These are phyloP conservation scores for Jasminum sambac DNA, from an alignment of 257 asterid genomes.

Conservation along the genomic window DNA sequence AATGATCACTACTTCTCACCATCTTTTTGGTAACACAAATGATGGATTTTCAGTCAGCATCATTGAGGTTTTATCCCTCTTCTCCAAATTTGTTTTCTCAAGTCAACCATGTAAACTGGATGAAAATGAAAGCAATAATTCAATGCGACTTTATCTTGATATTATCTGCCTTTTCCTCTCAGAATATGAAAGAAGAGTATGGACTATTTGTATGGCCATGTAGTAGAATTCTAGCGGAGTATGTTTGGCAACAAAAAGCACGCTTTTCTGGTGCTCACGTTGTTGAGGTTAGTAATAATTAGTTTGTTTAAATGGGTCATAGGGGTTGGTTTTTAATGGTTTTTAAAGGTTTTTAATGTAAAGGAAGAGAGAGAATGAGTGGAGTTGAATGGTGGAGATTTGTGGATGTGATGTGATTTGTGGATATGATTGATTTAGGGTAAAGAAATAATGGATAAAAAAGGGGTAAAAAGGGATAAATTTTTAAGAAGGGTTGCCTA, in stretches of 20 bases:
- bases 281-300: conserved; percentile 54
- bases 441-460: too few species aligned
- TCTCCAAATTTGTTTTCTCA: conserved; percentile 1
- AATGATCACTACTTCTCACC: conserved; percentile 63
- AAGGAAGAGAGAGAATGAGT: too few species aligned
- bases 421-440: too few species aligned
- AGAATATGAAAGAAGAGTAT: conserved; percentile 94
- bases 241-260: conserved; percentile 78
- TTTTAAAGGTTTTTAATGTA: too few species aligned
- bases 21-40: conserved; percentile 46
- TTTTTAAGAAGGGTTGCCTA: too few species aligned
- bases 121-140: background rate
- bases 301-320: background rate
- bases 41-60: conserved; percentile 62
- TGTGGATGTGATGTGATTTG: too few species aligned
- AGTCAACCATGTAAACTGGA: background rate
- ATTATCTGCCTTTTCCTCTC: conserved; percentile 21
- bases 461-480: too few species aligned
- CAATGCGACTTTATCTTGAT: conserved; percentile 4
- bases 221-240: conserved; percentile 86
- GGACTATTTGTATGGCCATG: conserved; percentile 96
- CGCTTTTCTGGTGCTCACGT: conserved; percentile 73
- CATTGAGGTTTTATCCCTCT: conserved; percentile 55
- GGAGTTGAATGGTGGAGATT: too few species aligned
- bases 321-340: too few species aligned